A percentile compares a stretch with the other conserved stretches of the same genome.
These are phyloP conservation scores for Hemisphaericaspora nanyangensis DNA, from an alignment of 805 yeast genomes.

Conservation along the genomic window DNA sequence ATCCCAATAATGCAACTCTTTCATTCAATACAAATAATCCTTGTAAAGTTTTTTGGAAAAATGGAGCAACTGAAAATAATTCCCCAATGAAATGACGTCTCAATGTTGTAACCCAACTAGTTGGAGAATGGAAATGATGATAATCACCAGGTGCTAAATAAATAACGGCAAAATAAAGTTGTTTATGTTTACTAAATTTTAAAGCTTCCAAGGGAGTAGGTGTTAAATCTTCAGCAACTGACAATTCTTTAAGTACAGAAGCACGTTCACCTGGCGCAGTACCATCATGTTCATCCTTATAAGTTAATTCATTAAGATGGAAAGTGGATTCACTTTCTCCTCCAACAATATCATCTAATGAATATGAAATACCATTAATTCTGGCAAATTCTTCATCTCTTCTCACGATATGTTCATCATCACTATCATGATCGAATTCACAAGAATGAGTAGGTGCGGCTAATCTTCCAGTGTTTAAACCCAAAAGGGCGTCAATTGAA, in stretches of 20 bases:
- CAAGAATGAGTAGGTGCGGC: slow-evolving; percentile 56
- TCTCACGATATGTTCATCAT: slow-evolving; percentile 41
- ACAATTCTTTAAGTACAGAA: slow-evolving; percentile 30
- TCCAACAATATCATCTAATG: slow-evolving; percentile 66
- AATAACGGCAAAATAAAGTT: slow-evolving; percentile 82
- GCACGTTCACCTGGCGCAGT: slow-evolving; percentile 34
- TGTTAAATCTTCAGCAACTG: slow-evolving; percentile 40
- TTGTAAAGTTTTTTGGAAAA: slow-evolving; percentile 81
- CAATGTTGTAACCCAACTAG: slow-evolving; percentile 90
- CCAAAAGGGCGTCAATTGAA: slow-evolving; percentile 82
- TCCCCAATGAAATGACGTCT: slow-evolving; percentile 97
- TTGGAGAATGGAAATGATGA: slow-evolving; percentile 95
- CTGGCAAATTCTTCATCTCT: slow-evolving; percentile 74
- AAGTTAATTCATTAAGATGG: slow-evolving; percentile 46
- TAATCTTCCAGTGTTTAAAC: slow-evolving; percentile 44
- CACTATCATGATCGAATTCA: slow-evolving; percentile 39
- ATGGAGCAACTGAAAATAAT: slow-evolving; percentile 93
- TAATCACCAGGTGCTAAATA: slow-evolving; percentile 98
- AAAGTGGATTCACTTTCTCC: slow-evolving; percentile 36
- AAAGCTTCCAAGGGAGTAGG: slow-evolving; percentile 30
- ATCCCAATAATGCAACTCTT: slow-evolving; percentile 90
- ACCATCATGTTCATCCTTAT: slow-evolving; percentile 68
- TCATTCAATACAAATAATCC: slow-evolving; percentile 90
- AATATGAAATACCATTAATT: slow-evolving; percentile 67
- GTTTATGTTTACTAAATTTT: slow-evolving; percentile 29